Percentiles rank a stretch among this genome's conserved stretches.
Conservation (phyloP, 108 stramenopile species). For the Nitzschia sp. region DNA sequence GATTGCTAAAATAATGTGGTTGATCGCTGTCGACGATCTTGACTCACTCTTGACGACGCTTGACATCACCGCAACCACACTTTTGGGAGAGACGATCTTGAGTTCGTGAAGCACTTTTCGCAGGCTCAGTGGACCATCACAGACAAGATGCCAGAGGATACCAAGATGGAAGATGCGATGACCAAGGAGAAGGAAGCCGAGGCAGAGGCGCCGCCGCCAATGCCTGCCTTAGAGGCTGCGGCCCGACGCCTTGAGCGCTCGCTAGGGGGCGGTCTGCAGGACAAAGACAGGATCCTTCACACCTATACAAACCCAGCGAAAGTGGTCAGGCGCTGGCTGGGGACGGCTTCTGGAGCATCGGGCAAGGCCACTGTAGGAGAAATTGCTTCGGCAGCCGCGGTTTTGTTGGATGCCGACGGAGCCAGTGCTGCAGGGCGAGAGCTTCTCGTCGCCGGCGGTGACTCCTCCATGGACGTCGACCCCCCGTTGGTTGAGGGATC, state of each 20-base stretch:
- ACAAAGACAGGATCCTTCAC: conserved; percentile 32
- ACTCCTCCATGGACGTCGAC: conserved; percentile 33
- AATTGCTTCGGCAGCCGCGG: conserved; percentile 49
- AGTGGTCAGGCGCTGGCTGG: conserved; percentile 83
- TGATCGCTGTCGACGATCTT: too few relatives aligned
- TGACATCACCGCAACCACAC: too few relatives aligned
- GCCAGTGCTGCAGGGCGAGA: conserved; percentile 44
- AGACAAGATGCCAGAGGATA: not conserved
- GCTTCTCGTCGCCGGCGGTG: conserved; percentile 21
- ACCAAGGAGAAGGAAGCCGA: not conserved
- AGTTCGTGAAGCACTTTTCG: too few relatives aligned
- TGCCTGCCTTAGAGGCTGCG: conserved; percentile 73
- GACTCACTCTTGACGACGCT: too few relatives aligned
- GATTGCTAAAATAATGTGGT: too few relatives aligned
- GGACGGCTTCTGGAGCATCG: conserved; percentile 70
- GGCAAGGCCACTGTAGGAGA: conserved; percentile 48
- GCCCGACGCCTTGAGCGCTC: conserved; percentile 74
- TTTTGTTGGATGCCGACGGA: conserved; percentile 55
- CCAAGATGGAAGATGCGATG: not conserved
- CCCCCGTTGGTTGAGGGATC: not conserved
- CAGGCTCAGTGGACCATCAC: too few relatives aligned
- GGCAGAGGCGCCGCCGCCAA: conserved; percentile 2
- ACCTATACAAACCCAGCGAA: conserved; percentile 62
- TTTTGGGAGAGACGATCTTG: too few relatives aligned
- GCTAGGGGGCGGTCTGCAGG: conserved; percentile 51